Evolutionary conservation across 176 grass and related monocot species (phyloP).

Genomic region (Puccinellia tenuiflora): DNA sequence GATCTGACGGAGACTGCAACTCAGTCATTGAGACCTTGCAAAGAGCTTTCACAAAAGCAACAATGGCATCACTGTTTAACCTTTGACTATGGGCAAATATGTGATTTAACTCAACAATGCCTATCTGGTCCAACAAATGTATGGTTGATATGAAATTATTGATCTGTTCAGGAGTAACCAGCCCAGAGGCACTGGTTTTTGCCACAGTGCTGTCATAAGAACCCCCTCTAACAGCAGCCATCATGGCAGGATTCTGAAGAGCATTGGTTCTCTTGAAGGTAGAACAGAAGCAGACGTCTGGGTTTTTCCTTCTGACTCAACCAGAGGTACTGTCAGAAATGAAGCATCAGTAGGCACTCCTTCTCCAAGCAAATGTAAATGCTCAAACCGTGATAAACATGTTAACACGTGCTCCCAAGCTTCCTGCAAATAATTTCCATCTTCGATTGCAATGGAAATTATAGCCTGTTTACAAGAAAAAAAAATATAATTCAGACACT

Average conservation of each 20-base stretch:
- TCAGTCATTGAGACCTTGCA: slow-evolving; percentile 97
- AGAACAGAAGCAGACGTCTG: slow-evolving; percentile 46
- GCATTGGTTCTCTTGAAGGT: slow-evolving; percentile 63
- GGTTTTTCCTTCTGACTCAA: slow-evolving; percentile 58
- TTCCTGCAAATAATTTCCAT: slow-evolving; percentile 91
- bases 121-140: slow-evolving; percentile 95
- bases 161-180: slow-evolving; percentile 93
- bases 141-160: slow-evolving; percentile 86
- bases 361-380: slow-evolving; percentile 92
- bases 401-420: slow-evolving; percentile 95
- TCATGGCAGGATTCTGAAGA: slow-evolving; percentile 90
- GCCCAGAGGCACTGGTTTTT: slow-evolving; percentile 47
- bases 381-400: slow-evolving; percentile 94
- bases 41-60: slow-evolving; percentile 96
- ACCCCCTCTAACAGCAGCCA: slow-evolving; percentile 89
- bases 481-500: slow-evolving; percentile 25
- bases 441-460: slow-evolving; percentile 93
- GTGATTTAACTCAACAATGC: slow-evolving; percentile 95
- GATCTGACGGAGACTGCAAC: slow-evolving; percentile 82
- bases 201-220: slow-evolving; percentile 86
- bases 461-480: slow-evolving; percentile 82
- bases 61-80: slow-evolving; percentile 96
- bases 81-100: slow-evolving; percentile 96
- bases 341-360: slow-evolving; percentile 89
- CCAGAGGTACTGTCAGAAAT: slow-evolving; percentile 63